Percentiles rank a stretch among this genome's conserved stretches.
phyloP scores from a whole-genome alignment of 306 rosid species.

The Dalbergia cultrata region DNA sequence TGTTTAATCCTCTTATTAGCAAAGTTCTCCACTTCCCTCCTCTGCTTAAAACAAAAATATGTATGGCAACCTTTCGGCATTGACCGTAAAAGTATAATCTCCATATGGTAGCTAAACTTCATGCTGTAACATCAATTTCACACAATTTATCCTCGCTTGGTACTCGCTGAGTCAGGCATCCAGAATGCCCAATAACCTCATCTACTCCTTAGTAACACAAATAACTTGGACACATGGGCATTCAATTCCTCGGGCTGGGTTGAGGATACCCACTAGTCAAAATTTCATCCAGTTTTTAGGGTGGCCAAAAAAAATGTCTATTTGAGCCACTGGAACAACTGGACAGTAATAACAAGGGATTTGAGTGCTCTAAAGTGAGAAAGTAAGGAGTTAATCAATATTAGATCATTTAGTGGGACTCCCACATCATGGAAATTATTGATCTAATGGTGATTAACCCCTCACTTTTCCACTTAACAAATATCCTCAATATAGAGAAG shows the following conservation, averaged over 20 bases:
- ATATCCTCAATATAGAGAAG: too few species aligned
- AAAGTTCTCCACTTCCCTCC: neutral
- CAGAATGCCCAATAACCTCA: neutral
- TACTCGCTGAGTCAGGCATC: too few species aligned
- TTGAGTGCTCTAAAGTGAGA: too few species aligned
- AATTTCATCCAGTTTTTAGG: neutral
- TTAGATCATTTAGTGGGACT: too few species aligned
- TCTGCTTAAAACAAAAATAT: too few species aligned
- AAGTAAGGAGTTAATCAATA: too few species aligned
- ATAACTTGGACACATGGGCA: neutral
- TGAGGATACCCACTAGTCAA: neutral
- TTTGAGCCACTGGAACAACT: neutral
- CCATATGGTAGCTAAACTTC: neutral
- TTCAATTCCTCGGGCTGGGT: neutral
- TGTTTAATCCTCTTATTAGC: neutral
- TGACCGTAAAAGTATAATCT: neutral
- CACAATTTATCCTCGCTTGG: neutral
- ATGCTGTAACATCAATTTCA: neutral
- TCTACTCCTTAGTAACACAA: neutral
- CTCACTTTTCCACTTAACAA: too few species aligned
- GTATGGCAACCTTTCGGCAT: neutral
- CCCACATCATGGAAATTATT: too few species aligned
- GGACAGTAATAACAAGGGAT: neutral
- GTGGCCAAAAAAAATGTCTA: neutral
- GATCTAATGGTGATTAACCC: too few species aligned